Evolutionary conservation across 129 eudicot species (phyloP).

Genomic region (Chrysanthemum lavandulifolium): DNA sequence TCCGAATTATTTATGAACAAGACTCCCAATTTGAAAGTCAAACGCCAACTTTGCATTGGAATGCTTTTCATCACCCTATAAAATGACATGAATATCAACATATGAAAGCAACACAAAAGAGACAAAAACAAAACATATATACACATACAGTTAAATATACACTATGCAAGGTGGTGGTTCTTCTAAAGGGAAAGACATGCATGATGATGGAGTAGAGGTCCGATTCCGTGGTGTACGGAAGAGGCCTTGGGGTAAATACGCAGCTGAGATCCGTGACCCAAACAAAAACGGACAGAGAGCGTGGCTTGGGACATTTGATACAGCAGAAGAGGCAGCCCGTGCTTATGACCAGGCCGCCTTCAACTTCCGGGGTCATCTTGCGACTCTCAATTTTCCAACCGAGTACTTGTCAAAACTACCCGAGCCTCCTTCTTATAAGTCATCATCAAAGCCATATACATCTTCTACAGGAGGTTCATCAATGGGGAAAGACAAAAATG

Average conservation of each 20-base stretch:
- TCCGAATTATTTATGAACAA: constrained; percentile 17
- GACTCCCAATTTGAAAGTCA: constrained; percentile 3
- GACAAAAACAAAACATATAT: not conserved
- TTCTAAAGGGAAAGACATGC: constrained; percentile 43
- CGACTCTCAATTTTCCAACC: constrained; percentile 67
- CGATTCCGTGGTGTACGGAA: constrained; percentile 75
- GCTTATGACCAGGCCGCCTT: constrained; percentile 83
- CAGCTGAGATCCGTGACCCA: constrained; percentile 90
- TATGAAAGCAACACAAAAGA: not conserved
- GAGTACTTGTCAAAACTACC: constrained; percentile 72
- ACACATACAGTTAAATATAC: not conserved
- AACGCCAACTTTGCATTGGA: constrained; percentile 17
- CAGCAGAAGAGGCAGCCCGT: constrained; percentile 80
- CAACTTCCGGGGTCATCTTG: constrained; percentile 67
- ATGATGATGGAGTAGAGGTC: constrained; percentile 42
- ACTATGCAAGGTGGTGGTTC: constrained; percentile 39
- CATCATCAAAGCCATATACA: constrained; percentile 27
- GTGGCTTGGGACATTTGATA: constrained; percentile 91
- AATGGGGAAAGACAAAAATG: constrained; percentile 35
- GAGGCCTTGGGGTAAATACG: constrained; percentile 91
- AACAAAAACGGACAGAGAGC: constrained; percentile 62
- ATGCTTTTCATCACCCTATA: constrained; percentile 25
- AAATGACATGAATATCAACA: not conserved
- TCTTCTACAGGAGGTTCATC: constrained; percentile 33
- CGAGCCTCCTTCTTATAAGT: constrained; percentile 35